A percentile compares a stretch with the other conserved stretches of the same genome.
Evolutionary conservation across 768 basidiomycete genomes (phyloP).

Genomic region (Pleurotus salmoneostramineus): DNA sequence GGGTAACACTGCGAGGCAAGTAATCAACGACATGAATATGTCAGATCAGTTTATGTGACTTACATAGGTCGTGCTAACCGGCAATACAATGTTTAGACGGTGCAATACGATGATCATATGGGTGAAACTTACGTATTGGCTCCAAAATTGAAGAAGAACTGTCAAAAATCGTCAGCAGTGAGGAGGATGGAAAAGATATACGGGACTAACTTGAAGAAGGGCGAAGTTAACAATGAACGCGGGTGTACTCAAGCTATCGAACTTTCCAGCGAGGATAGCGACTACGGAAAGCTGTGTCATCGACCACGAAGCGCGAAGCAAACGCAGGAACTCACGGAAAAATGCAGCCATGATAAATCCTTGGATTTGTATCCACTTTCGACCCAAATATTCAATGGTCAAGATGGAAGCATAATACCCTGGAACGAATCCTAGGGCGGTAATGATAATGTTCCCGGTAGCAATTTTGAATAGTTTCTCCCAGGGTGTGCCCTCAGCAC

Average conservation of each 20-base stretch:
- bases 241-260: constrained; percentile 48
- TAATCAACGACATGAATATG: background rate
- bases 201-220: constrained; percentile 46
- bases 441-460: constrained; percentile 53
- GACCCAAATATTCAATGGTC: constrained; percentile 68
- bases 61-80: constrained; percentile 48
- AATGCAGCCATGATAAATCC: constrained; percentile 71
- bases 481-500: constrained; percentile 43
- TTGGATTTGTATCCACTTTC: constrained; percentile 73
- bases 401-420: constrained; percentile 70
- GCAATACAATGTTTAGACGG: background rate
- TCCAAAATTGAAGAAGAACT: constrained; percentile 84
- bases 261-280: constrained; percentile 65
- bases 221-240: constrained; percentile 73
- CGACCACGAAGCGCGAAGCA: background rate
- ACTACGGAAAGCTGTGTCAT: constrained; percentile 28
- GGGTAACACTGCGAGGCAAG: background rate
- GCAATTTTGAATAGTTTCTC: constrained; percentile 49
- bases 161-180: background rate
- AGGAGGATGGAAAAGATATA: background rate
- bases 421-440: constrained; percentile 69
- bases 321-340: constrained; percentile 41
- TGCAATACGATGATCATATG: background rate
- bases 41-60: constrained; percentile 7
- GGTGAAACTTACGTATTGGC: constrained; percentile 52